phyloP scores from a whole-genome alignment of 1,284 basidiomycete genomes.

The Papiliotrema fonsecae region DNA sequence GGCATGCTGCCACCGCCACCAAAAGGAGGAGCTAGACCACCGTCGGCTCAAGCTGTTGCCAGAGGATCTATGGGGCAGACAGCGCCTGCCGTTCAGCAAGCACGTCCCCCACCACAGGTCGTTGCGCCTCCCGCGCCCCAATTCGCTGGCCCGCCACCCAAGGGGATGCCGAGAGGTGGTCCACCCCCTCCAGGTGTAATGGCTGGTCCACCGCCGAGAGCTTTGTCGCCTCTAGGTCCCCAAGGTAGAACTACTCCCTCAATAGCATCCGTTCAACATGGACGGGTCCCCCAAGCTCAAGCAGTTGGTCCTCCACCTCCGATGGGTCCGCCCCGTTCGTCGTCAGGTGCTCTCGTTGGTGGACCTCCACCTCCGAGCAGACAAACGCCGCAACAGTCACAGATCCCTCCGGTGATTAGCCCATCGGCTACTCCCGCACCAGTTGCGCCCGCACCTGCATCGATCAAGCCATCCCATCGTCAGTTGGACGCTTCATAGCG shows the following conservation, averaged over 20 bases:
- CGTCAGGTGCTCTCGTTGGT: neutral
- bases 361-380: constrained; percentile 16
- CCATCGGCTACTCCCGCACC: constrained; percentile 23
- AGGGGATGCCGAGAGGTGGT: constrained; percentile 18
- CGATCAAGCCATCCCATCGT: constrained; percentile 78
- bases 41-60: constrained; percentile 31
- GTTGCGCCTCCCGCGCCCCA: constrained; percentile 5
- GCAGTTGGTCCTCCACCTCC: neutral
- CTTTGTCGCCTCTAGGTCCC: constrained; percentile 43
- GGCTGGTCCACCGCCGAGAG: constrained; percentile 51
- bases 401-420: neutral
- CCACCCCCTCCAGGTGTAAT: constrained; percentile 51
- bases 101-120: constrained; percentile 24
- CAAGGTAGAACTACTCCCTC: constrained; percentile 6
- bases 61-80: constrained; percentile 7
- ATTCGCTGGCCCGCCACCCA: constrained; percentile 2
- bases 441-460: constrained; percentile 36
- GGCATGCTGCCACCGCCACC: constrained; percentile 44
- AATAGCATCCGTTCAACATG: neutral
- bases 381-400: constrained; percentile 10
- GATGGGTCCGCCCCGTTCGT: neutral
- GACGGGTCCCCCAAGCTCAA: neutral
- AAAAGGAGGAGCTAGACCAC: constrained; percentile 45
- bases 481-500: constrained; percentile 44
- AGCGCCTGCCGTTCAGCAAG: constrained; percentile 30